Percentiles rank a stretch among this genome's conserved stretches.
phyloP scores from a whole-genome alignment of 164 flowering plant species.

The Stephania cephalantha region DNA sequence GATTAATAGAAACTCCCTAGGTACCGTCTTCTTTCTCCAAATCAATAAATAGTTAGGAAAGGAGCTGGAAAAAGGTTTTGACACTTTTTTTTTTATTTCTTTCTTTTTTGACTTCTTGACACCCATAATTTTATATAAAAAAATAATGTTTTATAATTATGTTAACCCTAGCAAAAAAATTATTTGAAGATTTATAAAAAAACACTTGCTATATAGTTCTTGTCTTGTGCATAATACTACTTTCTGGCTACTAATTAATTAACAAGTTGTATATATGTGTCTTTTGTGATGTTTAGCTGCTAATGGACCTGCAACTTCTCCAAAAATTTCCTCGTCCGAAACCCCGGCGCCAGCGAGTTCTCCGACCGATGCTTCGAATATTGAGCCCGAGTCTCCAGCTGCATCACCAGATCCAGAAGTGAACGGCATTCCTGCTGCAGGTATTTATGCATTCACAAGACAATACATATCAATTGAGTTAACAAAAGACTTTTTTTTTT shows the following conservation, averaged over 20 bases:
- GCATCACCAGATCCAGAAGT: slow-evolving; percentile 11
- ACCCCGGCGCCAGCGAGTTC: slow-evolving; percentile 11
- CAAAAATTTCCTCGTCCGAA: slow-evolving; percentile 4
- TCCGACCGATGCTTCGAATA: slow-evolving; percentile 3
- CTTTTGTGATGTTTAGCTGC: slow-evolving; percentile 9
- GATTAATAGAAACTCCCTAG: too few relatives aligned
- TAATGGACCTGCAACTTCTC: slow-evolving; percentile 17
- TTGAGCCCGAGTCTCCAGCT: slow-evolving; percentile 6
- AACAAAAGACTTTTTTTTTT: background rate
- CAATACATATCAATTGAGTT: background rate
- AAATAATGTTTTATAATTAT: background rate
- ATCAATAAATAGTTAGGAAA: too few relatives aligned
- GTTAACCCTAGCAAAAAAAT: background rate
- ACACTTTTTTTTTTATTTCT: too few relatives aligned
- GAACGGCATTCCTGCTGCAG: slow-evolving; percentile 15
- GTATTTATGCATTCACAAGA: slow-evolving; percentile 3
- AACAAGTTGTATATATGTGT: background rate
- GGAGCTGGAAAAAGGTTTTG: too few relatives aligned
- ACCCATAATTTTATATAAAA: too few relatives aligned
- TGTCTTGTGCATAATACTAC: background rate
- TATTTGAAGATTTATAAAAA: background rate
- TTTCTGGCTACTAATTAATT: background rate
- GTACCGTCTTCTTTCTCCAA: too few relatives aligned
- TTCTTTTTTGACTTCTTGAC: too few relatives aligned
- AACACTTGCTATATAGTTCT: background rate